Base-by-base conservation (phyloP, 1,139 yeast species). In the Blastobotrys aristatus region DNA sequence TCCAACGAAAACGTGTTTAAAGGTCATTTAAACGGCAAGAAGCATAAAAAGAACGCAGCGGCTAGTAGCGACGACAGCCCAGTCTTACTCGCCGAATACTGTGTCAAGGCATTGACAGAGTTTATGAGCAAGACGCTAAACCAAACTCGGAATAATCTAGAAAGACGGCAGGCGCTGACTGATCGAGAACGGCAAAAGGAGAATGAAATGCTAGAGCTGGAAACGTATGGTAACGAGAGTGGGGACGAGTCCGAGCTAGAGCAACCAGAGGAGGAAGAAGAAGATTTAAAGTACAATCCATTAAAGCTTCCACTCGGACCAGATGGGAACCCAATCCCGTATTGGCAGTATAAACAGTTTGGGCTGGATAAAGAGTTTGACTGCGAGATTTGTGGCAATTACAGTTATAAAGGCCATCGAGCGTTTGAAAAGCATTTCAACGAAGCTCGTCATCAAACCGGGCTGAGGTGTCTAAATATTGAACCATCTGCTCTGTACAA, bases 271-370 rank as follows among this genome's bases (percentile, higher is more conserved):
- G 52, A 48, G 7, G 53, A 44, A 5, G 59, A 52, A 11, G 62
- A 59, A 24, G 60, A 55, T 11, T 18, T 17, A 33, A 34, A 60
- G 14, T 63, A 54, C 8, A 60, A 59, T 22, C 79, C 83, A 5
- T 71, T 79, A 49, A 79, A 83, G 52, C 65, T 87, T 47, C 96
- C 96, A 0, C 54, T 87, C 1, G 97, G 96, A 0, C 76, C 87
- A 31, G 96, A 90, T 65, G 97, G 97, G 0, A 76, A 76, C 36
- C 97, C 97, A 0, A 88, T 92, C 34, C 98, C 98, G 1, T 80
- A 74, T 50, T 92, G 99, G 99, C 70, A 92, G 26, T 90, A 81
- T 73, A 92, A 90, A 63, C 71, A 89, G 31, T 92, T 88, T 59
- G 98, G 98, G 0, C 71, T 90, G 11, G 88, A 86, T 50, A 77